Base-by-base conservation (phyloP, 1,284 basidiomycete species). In the Heterobasidion parviporum region DNA sequence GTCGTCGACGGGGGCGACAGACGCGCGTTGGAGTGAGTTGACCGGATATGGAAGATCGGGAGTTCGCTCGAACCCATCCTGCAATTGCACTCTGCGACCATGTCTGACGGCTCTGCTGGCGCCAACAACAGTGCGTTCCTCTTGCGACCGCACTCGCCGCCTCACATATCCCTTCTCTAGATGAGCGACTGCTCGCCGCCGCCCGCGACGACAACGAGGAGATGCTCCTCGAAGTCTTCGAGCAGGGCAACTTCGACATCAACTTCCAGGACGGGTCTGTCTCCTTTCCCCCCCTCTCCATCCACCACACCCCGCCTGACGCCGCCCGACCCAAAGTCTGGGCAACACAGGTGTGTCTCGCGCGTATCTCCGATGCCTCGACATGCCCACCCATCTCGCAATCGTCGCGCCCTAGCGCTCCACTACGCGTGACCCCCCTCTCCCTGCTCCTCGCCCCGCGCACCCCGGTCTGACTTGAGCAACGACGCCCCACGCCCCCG, bases 201-300 rank as follows among this genome's bases (percentile, higher is more conserved):
- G 89, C 89, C 26, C 83, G 89, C 65, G 67, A 70, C 35, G 90
- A 93, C 71, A 85, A 89, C 68, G 83, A 85, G 63, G 87, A 87
- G 7, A 66, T 89, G 59, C 66, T 92, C 18, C 63, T 79, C 4
- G 81, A 85, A 54, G 74, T 88, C 6, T 79, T 92, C 49, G 72
- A 81, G 36, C 59, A 80, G 50, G 77, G 75, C 6, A 65, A 65
- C 14, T 82, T 82, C 60, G 82, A 92, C 66, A 85, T 93, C 60
- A 94, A 94, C 68, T 82, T 75, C 62, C 75, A 77, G 63, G 89
- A 93, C 66, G 88, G 89, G 88, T 89, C 61, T 59, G 83, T 74
- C 35, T 32, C 18, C 56, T 38, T 34, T 49, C 9, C 36, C 44
- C 18, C 26, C 26, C 4, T 26, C 26, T 26, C 26, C n/a, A 9